Conservation (phyloP, 495 filamentous ascomycete species). For the Lasiosphaeria hispida region DNA sequence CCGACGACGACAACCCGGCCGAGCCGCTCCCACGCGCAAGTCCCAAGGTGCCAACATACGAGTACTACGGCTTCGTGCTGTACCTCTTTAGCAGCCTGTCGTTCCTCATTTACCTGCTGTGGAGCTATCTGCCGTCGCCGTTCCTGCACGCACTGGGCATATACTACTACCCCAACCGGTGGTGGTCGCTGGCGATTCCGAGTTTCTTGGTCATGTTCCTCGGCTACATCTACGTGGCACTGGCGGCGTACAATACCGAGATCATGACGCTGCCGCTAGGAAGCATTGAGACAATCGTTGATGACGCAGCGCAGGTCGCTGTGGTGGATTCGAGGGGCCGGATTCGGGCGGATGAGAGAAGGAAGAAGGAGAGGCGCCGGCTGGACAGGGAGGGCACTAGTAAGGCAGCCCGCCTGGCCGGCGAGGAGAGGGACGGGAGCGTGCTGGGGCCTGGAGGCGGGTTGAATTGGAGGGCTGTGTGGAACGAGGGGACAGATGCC, state of each 20-base stretch:
- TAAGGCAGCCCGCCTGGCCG: no score
- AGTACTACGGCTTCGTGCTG: conserved; percentile 97
- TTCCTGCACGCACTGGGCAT: conserved; percentile 92
- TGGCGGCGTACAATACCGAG: conserved; percentile 87
- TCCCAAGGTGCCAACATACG: conserved; percentile 94
- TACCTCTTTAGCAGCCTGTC: conserved; percentile 79
- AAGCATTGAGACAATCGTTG: conserved; percentile 85
- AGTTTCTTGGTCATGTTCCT: conserved; percentile 84
- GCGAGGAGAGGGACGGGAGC: conserved; percentile 20
- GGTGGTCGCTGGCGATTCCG: conserved; percentile 94
- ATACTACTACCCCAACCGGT: conserved; percentile 93
- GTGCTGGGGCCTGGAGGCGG: conserved; percentile 29
- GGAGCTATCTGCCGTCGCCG: conserved; percentile 89
- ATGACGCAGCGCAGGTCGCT: conserved; percentile 83
- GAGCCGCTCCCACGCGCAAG: conserved; percentile 80
- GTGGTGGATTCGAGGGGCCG: conserved; percentile 71
- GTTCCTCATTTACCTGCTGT: conserved; percentile 88
- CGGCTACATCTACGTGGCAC: conserved; percentile 89
- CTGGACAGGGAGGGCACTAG: conserved; percentile 44
- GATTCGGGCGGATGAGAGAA: conserved; percentile 42
- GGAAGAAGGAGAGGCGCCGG: conserved; percentile 49
- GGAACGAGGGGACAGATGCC: conserved; percentile 92
- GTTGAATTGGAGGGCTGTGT: conserved; percentile 73
- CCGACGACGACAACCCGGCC: conserved; percentile 72
- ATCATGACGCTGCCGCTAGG: conserved; percentile 79